Evolutionary conservation across 768 basidiomycete species (phyloP), one percentile per base, ranked within the genome.

Genomic region (Panellus pusillus): DNA sequence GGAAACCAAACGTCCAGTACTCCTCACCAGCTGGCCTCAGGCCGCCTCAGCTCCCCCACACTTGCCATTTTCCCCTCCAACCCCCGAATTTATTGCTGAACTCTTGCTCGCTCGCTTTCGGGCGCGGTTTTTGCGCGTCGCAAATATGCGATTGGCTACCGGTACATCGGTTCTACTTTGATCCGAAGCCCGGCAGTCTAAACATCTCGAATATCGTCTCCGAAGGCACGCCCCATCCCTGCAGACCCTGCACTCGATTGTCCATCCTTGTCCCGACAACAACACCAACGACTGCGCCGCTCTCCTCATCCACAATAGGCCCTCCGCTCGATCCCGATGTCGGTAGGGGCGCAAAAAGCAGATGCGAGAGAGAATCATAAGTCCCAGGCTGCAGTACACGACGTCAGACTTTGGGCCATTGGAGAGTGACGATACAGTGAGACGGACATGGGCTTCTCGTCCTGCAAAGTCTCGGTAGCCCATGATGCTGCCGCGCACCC

Each of bases 181-280:
- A 64, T 47, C 68, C 67, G 29, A 81, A 55, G 0, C 79, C 79
- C 9, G 81, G 82, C 32, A 83, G 63, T 29, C 70, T 73, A 60
- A 82, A 82, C 80, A 82, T 82, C 79, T 87, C 83, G 54, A 76
- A 86, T 17, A 86, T 80, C 17, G 76, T 70, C 65, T 89, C 86
- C 1, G 82, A 75, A 0, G 84, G 82, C 2, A 79, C 78, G 18
- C 81, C 84, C 82, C 83, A 87, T 0, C 85, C 84, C 13, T 78
- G 67, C 36, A 75, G 55, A 13, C 84, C 83, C 57, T 81, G 78
- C 4, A 83, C 69, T 6, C 75, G 65, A 57, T 72, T 83, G 51
- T 82, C 77, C 78, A 83, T 80, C 60, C 79, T 72, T 32, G 79
- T 78, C 13, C 86, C 86, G 9, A 83, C 72, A 61, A 85, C 76